Conservation (phyloP, 164 flowering plant species). For the Macadamia integrifolia region DNA sequence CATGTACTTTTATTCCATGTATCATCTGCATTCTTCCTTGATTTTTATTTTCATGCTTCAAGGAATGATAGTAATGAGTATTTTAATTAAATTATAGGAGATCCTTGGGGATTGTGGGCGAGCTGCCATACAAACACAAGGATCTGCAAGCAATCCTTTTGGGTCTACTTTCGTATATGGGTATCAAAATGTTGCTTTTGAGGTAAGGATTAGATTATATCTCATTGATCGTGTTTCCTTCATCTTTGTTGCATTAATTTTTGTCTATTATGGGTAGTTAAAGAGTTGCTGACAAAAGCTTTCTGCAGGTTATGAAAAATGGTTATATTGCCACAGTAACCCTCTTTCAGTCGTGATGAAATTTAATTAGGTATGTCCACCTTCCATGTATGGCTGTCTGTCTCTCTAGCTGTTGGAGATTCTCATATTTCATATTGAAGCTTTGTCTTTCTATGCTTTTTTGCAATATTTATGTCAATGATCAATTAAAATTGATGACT, state of each 20-base stretch:
- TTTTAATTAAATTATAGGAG: slow-evolving; percentile 39
- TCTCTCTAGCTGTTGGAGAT: background rate
- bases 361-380: slow-evolving; percentile 12
- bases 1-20: background rate
- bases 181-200: too few relatives aligned
- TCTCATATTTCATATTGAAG: background rate
- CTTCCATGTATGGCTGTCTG: background rate
- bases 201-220: too few relatives aligned
- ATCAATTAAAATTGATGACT: too few relatives aligned
- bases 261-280: too few relatives aligned
- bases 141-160: slow-evolving; percentile 89
- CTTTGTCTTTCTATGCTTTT: too few relatives aligned
- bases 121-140: slow-evolving; percentile 94
- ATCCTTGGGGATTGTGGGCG: slow-evolving; percentile 94
- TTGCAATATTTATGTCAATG: too few relatives aligned
- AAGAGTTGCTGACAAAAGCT: slow-evolving; percentile 8
- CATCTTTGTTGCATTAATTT: too few relatives aligned
- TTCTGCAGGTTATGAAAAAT: slow-evolving; percentile 85
- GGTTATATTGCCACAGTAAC: slow-evolving; percentile 91
- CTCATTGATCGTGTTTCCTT: too few relatives aligned
- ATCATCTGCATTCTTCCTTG: background rate
- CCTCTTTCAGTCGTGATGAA: slow-evolving; percentile 65
- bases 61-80: background rate
- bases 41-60: background rate
- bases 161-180: slow-evolving; percentile 86